A percentile compares a stretch with the other conserved stretches of the same genome.
Evolutionary conservation across 768 basidiomycete genomes (phyloP).

Genomic region (Megacollybia marginata): DNA sequence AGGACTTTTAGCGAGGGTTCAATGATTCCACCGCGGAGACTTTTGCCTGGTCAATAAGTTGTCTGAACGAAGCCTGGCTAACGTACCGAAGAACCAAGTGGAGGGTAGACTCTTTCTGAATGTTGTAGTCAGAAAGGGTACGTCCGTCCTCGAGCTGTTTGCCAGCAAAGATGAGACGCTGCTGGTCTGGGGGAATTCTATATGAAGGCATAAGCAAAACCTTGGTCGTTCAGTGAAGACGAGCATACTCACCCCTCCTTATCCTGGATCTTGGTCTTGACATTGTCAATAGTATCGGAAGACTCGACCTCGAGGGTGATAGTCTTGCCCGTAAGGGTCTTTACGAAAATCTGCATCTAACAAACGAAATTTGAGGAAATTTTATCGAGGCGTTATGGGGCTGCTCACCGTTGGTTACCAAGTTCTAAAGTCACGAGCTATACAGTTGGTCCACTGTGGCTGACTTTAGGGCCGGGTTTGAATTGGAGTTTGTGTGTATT

Average conservation of each 20-base stretch:
- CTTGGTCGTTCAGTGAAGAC: background rate
- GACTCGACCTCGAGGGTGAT: conserved; percentile 99
- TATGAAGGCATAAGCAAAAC: background rate
- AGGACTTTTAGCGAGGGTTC: conserved; percentile 98
- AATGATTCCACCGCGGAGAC: conserved; percentile 97
- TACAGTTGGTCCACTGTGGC: background rate
- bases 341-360: conserved; percentile 21
- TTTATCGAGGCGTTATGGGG: background rate
- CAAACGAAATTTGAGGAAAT: background rate
- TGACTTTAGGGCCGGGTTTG: background rate
- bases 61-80: background rate
- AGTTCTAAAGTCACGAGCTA: background rate
- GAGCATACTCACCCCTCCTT: conserved; percentile 40
- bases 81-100: conserved; percentile 91
- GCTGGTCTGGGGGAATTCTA: conserved; percentile 91
- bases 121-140: conserved; percentile 95
- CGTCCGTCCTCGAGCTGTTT: conserved; percentile 99
- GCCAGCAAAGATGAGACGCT: conserved; percentile 93
- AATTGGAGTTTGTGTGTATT: background rate
- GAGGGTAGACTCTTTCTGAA: conserved; percentile 96
- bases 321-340: conserved; percentile 92
- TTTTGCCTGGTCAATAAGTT: conserved; percentile 16
- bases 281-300: conserved; percentile 94
- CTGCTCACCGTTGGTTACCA: background rate
- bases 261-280: conserved; percentile 69